A percentile compares a stretch with the other conserved stretches of the same genome.
These are phyloP conservation scores for Prunus mira DNA, from an alignment of 306 rosid species.

Conservation along the genomic window DNA sequence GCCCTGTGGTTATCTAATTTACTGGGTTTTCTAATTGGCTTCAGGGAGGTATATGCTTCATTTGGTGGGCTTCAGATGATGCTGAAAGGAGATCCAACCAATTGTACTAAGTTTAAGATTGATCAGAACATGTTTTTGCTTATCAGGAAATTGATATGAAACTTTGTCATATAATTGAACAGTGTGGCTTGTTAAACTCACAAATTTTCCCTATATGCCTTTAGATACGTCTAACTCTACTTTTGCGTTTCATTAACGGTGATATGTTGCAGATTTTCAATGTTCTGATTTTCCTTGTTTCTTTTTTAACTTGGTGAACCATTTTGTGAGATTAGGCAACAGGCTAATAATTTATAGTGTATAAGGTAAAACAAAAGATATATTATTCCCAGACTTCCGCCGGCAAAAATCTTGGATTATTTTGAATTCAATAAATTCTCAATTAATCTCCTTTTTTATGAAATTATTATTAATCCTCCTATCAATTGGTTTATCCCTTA, in stretches of 20 bases:
- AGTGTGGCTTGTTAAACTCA: not conserved
- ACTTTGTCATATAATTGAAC: not conserved
- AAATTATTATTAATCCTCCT: no score
- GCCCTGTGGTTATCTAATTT: slow-evolving; percentile 7
- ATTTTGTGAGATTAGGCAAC: not conserved
- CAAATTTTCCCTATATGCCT: not conserved
- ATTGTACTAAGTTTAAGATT: slow-evolving; percentile 48
- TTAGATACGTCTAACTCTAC: not conserved
- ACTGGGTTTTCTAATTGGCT: slow-evolving; percentile 17
- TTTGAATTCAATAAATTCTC: no score
- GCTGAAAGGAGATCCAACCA: slow-evolving; percentile 66
- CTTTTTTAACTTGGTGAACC: not conserved
- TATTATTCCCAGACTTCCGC: no score
- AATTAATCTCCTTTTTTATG: no score
- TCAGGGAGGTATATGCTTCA: slow-evolving; percentile 74
- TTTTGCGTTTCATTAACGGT: not conserved
- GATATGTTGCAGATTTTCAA: not conserved
- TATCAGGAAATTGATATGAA: slow-evolving; percentile 48
- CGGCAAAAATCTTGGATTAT: no score
- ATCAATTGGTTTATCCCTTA: no score
- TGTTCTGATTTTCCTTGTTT: not conserved
- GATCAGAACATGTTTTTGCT: slow-evolving; percentile 77
- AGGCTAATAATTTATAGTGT: no score
- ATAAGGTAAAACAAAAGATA: no score
- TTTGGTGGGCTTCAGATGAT: slow-evolving; percentile 89